A percentile compares a stretch with the other conserved stretches of the same genome.
These are phyloP conservation scores for Hypoxylon sp. DNA, from an alignment of 2,329 filamentous ascomycete genomes.

Conservation along the genomic window DNA sequence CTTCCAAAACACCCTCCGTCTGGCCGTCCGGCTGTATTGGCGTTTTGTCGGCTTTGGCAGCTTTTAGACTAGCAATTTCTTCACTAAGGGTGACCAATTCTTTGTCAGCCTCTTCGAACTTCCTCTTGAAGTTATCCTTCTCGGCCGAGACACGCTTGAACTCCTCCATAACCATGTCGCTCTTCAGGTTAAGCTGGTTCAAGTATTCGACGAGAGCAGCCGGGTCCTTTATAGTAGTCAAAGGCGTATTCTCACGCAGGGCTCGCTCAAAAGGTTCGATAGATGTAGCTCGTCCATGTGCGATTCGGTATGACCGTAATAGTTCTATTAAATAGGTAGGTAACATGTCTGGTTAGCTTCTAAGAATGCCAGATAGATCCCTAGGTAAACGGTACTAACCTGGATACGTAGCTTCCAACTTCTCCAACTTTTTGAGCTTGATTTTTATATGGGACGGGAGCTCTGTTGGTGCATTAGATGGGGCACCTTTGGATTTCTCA, in stretches of 20 bases:
- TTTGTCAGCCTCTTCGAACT: slow-evolving; percentile 76
- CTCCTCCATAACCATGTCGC: slow-evolving; percentile 94
- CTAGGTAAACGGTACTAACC: slow-evolving; percentile 63
- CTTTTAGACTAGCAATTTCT: slow-evolving; percentile 68
- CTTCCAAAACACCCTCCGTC: slow-evolving; percentile 34
- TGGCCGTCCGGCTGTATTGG: slow-evolving; percentile 30
- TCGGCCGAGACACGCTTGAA: slow-evolving; percentile 88
- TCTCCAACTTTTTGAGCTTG: slow-evolving; percentile 88
- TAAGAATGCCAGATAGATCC: background rate
- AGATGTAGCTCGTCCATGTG: slow-evolving; percentile 85
- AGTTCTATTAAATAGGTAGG: slow-evolving; percentile 70
- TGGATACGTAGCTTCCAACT: slow-evolving; percentile 87
- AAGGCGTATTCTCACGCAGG: slow-evolving; percentile 90
- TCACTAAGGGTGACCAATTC: slow-evolving; percentile 72
- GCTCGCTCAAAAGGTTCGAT: slow-evolving; percentile 95
- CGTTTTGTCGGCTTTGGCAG: slow-evolving; percentile 48
- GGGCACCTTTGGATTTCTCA: slow-evolving; percentile 45
- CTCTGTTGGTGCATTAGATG: slow-evolving; percentile 59
- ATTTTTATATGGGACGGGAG: slow-evolving; percentile 80
- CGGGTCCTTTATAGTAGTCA: slow-evolving; percentile 89
- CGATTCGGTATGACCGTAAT: slow-evolving; percentile 89
- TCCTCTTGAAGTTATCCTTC: slow-evolving; percentile 83
- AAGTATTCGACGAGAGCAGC: slow-evolving; percentile 89
- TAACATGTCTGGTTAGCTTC: slow-evolving; percentile 22
- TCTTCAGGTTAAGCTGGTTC: slow-evolving; percentile 85